Evolutionary conservation across 2,329 filamentous ascomycete species (phyloP), one percentile per base, ranked within the genome.

Genomic region (Huntiella moniliformis): DNA sequence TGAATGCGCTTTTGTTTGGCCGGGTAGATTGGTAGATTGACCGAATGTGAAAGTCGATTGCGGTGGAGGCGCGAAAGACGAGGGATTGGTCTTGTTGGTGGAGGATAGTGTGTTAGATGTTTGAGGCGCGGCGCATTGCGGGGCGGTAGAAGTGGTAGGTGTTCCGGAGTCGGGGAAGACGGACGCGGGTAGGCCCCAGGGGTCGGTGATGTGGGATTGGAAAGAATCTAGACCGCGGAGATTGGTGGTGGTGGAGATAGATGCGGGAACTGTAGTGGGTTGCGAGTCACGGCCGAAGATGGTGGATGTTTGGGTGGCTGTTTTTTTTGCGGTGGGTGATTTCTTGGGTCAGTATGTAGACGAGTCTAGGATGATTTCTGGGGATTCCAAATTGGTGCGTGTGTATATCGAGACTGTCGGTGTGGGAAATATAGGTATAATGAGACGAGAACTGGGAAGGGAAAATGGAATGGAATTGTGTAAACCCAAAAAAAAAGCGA

Each of bases 161-260:
- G 32, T 7, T 7, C 12, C 38, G 38, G 38, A 8, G 13, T 32
- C 33, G 22, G 18, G 17, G 7, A 16, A 32, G 40, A 15, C 13
- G 11, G 46, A 47, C 28, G 28, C 31, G 17, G 41, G 17, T 41
- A 16, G 28, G 35, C 41, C 46, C 46, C 46, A 41, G 15, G 47
- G 39, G 36, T 49, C 38, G 31, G n/a, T 3, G 16, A n/a, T 36
- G 42, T 36, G 12, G 13, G 32, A 16, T 7, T 15, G 35, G 34
- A 18, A 16, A 18, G 35, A 38, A 15, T 33, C 42, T 1, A 49
- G 31, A 28, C 39, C 36, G 43, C 40, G 46, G 31, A 44, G 35
- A 11, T 49, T 43, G 28, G 52, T 53, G 41, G 52, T 55, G 18
- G 62, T 62, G 40, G 51, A 55, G 13, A 54, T 54, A 41, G 60